Evolutionary conservation across 2,329 filamentous ascomycete species (phyloP).

Genomic region (Exophiala calicioides): DNA sequence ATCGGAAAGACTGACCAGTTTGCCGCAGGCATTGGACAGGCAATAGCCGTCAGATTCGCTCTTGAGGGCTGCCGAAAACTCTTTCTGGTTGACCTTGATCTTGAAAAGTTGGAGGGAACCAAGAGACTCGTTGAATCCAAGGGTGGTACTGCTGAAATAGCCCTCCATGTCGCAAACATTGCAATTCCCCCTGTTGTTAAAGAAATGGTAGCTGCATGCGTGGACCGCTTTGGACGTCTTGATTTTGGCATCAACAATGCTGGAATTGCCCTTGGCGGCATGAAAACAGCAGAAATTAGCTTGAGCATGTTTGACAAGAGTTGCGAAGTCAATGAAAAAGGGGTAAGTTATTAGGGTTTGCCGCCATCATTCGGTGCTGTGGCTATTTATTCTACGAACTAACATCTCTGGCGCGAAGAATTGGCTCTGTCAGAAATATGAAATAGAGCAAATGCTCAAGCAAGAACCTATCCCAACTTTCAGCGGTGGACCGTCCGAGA

Average conservation of each 20-base stretch:
- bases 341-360: background rate
- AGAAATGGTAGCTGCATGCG: background rate
- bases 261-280: slow-evolving; percentile 3
- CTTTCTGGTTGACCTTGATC: background rate
- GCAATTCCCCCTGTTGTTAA: background rate
- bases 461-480: background rate
- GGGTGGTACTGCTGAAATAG: background rate
- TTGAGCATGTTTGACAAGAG: background rate
- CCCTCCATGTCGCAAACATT: background rate
- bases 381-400: too few relatives aligned
- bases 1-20: slow-evolving; percentile 1
- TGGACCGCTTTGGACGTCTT: background rate
- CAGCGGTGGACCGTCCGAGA: background rate
- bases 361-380: too few relatives aligned
- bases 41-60: background rate
- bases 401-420: background rate
- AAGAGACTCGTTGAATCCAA: background rate
- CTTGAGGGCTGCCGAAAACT: background rate
- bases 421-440: background rate
- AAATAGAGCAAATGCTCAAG: slow-evolving; percentile 6
- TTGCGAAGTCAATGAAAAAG: slow-evolving; percentile 1
- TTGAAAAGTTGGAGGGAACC: background rate
- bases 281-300: background rate
- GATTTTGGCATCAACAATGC: slow-evolving; percentile 7
- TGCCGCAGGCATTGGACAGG: background rate